Conservation (phyloP, 768 basidiomycete genomes). For the Glaciozyma martinii region DNA sequence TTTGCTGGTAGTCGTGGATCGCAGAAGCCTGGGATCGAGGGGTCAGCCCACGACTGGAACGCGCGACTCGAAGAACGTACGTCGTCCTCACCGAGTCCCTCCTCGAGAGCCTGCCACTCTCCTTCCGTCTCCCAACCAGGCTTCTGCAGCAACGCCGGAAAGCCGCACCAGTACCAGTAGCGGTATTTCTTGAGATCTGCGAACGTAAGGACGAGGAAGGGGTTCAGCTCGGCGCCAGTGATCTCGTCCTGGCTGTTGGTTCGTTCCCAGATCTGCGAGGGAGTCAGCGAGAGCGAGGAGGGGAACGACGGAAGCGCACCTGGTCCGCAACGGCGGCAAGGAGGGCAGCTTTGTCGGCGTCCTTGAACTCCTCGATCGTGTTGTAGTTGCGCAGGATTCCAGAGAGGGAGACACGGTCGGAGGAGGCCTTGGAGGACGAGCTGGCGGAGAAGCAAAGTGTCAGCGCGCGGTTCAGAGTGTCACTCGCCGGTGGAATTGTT, state of each 20-base stretch:
- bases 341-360: constrained; percentile 74
- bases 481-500: too few relatives aligned
- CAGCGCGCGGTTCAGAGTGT: too few relatives aligned
- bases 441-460: not conserved
- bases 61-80: not conserved
- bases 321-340: constrained; percentile 64
- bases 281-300: not conserved
- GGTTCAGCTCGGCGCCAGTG: constrained; percentile 46
- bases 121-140: constrained; percentile 44
- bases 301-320: constrained; percentile 41
- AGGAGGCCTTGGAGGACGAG: not conserved
- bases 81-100: not conserved
- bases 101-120: not conserved
- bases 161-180: constrained; percentile 97
- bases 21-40: not conserved
- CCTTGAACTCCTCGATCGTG: constrained; percentile 91
- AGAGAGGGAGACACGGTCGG: constrained; percentile 41
- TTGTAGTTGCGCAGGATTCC: constrained; percentile 90
- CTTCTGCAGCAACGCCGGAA: constrained; percentile 81
- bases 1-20: not conserved
- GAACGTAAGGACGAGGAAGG: constrained; percentile 82
- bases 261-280: constrained; percentile 57
- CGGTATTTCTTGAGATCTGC: constrained; percentile 98
- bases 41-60: not conserved
- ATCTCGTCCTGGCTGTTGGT: not conserved